Evolutionary conservation across 768 basidiomycete genomes (phyloP).

Genomic region (Guyanaporus albipodus): DNA sequence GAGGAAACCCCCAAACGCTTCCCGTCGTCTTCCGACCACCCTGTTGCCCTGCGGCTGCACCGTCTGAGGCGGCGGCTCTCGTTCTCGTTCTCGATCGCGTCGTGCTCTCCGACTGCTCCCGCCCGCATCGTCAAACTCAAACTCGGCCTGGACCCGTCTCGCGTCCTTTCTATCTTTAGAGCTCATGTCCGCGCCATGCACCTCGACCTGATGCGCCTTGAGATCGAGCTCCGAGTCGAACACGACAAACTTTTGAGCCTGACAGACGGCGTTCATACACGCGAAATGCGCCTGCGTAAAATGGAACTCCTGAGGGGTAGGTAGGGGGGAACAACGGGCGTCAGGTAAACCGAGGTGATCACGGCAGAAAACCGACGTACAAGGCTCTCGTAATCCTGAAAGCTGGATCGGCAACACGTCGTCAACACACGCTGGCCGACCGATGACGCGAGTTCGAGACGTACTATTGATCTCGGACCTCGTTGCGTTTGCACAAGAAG

Average conservation of each 20-base stretch:
- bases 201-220: conserved; percentile 86
- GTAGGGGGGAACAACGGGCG: too few relatives aligned
- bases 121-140: conserved; percentile 63
- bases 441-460: conserved; percentile 31
- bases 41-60: conserved; percentile 29
- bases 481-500: conserved; percentile 86
- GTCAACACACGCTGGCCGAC: background rate
- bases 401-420: conserved; percentile 42
- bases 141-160: conserved; percentile 57
- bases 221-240: conserved; percentile 86
- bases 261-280: conserved; percentile 70
- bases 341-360: background rate
- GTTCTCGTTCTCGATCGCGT: conserved; percentile 48
- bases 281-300: conserved; percentile 74
- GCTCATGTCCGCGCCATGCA: conserved; percentile 72
- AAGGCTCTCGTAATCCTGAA: conserved; percentile 72
- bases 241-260: conserved; percentile 90
- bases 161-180: conserved; percentile 66
- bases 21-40: conserved; percentile 45
- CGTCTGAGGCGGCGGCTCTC: conserved; percentile 29
- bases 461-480: conserved; percentile 80
- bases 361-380: conserved; percentile 38
- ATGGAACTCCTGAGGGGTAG: conserved; percentile 65
- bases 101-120: conserved; percentile 44
- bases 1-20: conserved; percentile 58